Percentiles rank a stretch among this genome's conserved stretches.
Evolutionary conservation across 2,329 filamentous ascomycete species (phyloP).

Genomic region (Colletotrichum tropicicola): DNA sequence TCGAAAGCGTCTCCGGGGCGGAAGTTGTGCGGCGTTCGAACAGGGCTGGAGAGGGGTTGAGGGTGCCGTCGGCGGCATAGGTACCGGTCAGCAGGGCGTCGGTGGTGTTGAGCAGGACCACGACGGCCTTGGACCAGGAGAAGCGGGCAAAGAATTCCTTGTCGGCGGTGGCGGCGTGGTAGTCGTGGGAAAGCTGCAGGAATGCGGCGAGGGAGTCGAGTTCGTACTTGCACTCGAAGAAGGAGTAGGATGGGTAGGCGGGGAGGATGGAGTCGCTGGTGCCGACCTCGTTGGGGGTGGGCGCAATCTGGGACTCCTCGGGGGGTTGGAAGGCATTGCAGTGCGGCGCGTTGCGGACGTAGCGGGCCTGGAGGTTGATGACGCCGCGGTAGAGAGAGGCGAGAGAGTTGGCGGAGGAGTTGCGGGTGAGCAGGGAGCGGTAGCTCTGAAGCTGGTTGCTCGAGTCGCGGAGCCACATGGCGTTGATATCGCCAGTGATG

Average conservation of each 20-base stretch:
- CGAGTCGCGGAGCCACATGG: slow-evolving; percentile 93
- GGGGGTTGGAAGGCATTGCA: slow-evolving; percentile 97
- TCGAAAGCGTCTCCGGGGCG: slow-evolving; percentile 82
- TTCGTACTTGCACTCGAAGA: slow-evolving; percentile 95
- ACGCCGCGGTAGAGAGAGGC: slow-evolving; percentile 77
- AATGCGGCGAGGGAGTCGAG: slow-evolving; percentile 91
- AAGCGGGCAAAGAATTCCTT: slow-evolving; percentile 76
- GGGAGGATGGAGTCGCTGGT: slow-evolving; percentile 59
- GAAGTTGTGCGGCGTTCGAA: slow-evolving; percentile 78
- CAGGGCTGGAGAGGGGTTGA: slow-evolving; percentile 72
- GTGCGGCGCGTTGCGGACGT: slow-evolving; percentile 76
- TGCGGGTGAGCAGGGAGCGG: slow-evolving; percentile 67
- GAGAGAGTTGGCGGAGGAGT: slow-evolving; percentile 62
- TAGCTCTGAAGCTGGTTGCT: slow-evolving; percentile 83
- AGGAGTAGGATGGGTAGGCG: slow-evolving; percentile 72
- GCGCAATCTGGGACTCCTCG: slow-evolving; percentile 72
- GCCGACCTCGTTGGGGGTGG: slow-evolving; percentile 62
- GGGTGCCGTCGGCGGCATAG: slow-evolving; percentile 67
- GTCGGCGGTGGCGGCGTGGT: slow-evolving; percentile 78
- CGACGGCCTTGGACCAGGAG: slow-evolving; percentile 77
- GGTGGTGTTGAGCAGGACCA: slow-evolving; percentile 74
- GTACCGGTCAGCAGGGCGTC: slow-evolving; percentile 78
- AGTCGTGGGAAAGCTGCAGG: slow-evolving; percentile 82
- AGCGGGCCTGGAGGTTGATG: slow-evolving; percentile 80
- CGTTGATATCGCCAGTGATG: slow-evolving; percentile 89